Evolutionary conservation across 78 protist species (phyloP).

Genomic region (Tieghemostelium lacteum): DNA sequence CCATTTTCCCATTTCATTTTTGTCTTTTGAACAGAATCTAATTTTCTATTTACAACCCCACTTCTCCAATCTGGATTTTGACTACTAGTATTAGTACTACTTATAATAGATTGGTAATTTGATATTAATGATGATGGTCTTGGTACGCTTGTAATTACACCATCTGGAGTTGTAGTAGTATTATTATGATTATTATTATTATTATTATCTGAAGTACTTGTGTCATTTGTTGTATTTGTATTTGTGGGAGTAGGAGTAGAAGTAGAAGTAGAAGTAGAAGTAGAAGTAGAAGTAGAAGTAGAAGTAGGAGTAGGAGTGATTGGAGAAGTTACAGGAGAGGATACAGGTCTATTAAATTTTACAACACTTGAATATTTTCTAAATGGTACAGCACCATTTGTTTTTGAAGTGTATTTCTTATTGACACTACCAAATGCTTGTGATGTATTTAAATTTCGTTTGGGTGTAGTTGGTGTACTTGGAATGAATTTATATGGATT

Average conservation of each 20-base stretch:
- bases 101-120: constrained; percentile 4
- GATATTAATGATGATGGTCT: constrained; percentile 23
- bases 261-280: background rate
- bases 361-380: background rate
- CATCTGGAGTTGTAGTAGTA: background rate
- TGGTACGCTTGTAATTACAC: background rate
- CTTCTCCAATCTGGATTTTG: constrained; percentile 1
- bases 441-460: background rate
- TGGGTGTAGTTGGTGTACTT: background rate
- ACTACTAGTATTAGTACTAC: background rate
- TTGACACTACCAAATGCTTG: background rate
- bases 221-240: background rate
- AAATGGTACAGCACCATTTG: background rate
- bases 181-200: background rate
- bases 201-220: background rate
- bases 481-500: no score
- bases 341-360: background rate
- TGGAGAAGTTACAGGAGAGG: background rate
- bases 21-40: constrained; percentile 12
- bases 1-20: no score
- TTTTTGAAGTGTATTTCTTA: background rate
- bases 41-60: constrained; percentile 16
- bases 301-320: background rate
- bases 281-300: background rate
- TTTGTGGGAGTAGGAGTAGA: background rate